phyloP scores from a whole-genome alignment of 108 stramenopile genomes.

The Phaeodactylum tricornutum region DNA sequence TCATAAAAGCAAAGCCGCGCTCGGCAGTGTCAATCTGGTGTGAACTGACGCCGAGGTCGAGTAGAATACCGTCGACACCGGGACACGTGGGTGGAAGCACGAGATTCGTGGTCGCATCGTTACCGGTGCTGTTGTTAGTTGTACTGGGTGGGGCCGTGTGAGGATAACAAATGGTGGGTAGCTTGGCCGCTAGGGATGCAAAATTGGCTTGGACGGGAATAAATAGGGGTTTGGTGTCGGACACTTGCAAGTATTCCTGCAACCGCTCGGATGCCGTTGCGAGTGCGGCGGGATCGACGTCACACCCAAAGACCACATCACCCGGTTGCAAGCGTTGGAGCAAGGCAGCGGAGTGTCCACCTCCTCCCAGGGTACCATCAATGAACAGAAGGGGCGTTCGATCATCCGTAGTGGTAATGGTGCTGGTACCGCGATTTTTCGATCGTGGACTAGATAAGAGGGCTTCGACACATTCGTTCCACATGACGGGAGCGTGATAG shows the following conservation, averaged over 20 bases:
- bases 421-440: slow-evolving; percentile 19
- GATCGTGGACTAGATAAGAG: slow-evolving; percentile 45
- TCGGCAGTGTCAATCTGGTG: slow-evolving; percentile 86
- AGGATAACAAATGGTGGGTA: slow-evolving; percentile 33
- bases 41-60: slow-evolving; percentile 89
- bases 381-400: slow-evolving; percentile 58
- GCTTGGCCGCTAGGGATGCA: slow-evolving; percentile 32
- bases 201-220: slow-evolving; percentile 57
- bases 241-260: slow-evolving; percentile 27
- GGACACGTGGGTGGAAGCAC: background rate
- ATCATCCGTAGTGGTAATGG: slow-evolving; percentile 8
- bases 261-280: slow-evolving; percentile 57
- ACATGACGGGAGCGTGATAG: slow-evolving; percentile 86
- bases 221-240: slow-evolving; percentile 35
- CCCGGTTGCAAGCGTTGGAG: slow-evolving; percentile 43
- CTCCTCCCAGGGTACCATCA: slow-evolving; percentile 83
- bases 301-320: slow-evolving; percentile 76
- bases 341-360: slow-evolving; percentile 73
- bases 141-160: slow-evolving; percentile 19
- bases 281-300: slow-evolving; percentile 68
- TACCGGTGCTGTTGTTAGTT: background rate
- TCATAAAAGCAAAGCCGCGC: slow-evolving; percentile 89
- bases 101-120: no score
- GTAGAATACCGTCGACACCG: slow-evolving; percentile 79
- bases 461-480: slow-evolving; percentile 65